These are phyloP conservation scores for Plantago major DNA, from an alignment of 257 asterid species.

Conservation along the genomic window DNA sequence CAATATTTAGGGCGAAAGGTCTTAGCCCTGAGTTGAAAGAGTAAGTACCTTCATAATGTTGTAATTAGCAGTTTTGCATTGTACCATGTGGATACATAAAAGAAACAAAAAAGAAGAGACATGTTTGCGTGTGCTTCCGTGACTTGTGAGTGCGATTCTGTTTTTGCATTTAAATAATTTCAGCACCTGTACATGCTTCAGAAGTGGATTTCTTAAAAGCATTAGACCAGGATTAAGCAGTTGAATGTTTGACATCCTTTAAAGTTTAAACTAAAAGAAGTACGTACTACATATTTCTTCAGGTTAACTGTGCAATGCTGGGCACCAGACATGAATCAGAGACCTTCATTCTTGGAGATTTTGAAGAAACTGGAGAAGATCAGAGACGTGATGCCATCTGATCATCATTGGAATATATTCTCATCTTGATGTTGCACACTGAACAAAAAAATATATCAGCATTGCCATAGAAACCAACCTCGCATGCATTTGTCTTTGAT, in stretches of 20 bases:
- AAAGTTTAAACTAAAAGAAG: slow-evolving; percentile 6
- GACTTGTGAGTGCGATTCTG: neutral
- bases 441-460: neutral
- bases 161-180: neutral
- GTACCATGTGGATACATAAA: neutral
- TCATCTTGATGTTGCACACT: slow-evolving; percentile 21
- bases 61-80: slow-evolving; percentile 4
- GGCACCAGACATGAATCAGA: slow-evolving; percentile 74
- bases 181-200: neutral
- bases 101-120: neutral
- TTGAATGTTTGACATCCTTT: neutral
- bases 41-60: slow-evolving; percentile 43
- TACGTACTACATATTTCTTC: neutral
- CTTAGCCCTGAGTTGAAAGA: slow-evolving; percentile 65
- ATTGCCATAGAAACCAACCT: neutral
- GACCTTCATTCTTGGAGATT: slow-evolving; percentile 88
- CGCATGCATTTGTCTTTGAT: neutral
- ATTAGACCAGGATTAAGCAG: neutral
- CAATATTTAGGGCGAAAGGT: slow-evolving; percentile 64
- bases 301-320: slow-evolving; percentile 80
- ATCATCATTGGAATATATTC: slow-evolving; percentile 69
- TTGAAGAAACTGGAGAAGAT: slow-evolving; percentile 69
- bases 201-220: neutral
- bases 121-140: neutral
- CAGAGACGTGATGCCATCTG: slow-evolving; percentile 47